Percentiles rank a stretch among this genome's conserved stretches.
Evolutionary conservation across 768 basidiomycete genomes (phyloP).

Genomic region (Calocybe gangraenosa): DNA sequence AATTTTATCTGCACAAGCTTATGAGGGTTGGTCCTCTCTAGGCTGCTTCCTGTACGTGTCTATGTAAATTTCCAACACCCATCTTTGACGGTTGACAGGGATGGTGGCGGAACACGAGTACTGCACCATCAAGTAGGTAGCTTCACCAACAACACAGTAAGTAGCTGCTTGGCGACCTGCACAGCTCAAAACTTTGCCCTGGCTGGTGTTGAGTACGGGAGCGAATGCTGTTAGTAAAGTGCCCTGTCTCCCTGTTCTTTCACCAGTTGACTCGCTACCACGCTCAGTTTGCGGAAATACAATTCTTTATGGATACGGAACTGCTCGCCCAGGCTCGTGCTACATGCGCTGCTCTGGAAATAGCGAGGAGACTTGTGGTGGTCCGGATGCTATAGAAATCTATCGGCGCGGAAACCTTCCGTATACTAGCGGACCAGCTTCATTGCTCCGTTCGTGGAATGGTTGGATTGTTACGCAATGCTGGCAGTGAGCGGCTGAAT

Average conservation of each 20-base stretch:
- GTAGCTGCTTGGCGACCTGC: conserved; percentile 18
- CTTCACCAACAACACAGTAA: conserved; percentile 14
- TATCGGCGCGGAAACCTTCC: conserved; percentile 16
- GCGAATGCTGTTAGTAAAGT: conserved; percentile 19
- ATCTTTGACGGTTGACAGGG: conserved; percentile 1
- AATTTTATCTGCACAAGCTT: not conserved
- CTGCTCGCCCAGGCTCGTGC: conserved; percentile 7
- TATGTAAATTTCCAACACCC: not conserved
- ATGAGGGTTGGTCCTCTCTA: not conserved
- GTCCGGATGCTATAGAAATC: conserved; percentile 16
- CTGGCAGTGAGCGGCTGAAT: conserved; percentile 10
- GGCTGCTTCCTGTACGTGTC: conserved; percentile 1
- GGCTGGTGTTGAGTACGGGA: conserved; percentile 18
- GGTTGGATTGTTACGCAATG: conserved; percentile 14
- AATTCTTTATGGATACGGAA: conserved; percentile 15
- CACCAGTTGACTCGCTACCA: not conserved
- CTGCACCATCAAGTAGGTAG: conserved; percentile 11
- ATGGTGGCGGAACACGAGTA: conserved; percentile 8
- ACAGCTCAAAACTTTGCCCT: conserved; percentile 11
- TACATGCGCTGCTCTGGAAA: conserved; percentile 16
- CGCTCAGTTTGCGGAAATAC: conserved; percentile 17
- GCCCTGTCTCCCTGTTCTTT: not conserved
- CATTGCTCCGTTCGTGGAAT: conserved; percentile 7
- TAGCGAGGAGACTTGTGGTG: conserved; percentile 16
- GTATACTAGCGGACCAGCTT: conserved; percentile 16